Evolutionary conservation across 208 protist species (phyloP), one percentile per base, ranked within the genome.

Genomic region (Trichomonas tenax): DNA sequence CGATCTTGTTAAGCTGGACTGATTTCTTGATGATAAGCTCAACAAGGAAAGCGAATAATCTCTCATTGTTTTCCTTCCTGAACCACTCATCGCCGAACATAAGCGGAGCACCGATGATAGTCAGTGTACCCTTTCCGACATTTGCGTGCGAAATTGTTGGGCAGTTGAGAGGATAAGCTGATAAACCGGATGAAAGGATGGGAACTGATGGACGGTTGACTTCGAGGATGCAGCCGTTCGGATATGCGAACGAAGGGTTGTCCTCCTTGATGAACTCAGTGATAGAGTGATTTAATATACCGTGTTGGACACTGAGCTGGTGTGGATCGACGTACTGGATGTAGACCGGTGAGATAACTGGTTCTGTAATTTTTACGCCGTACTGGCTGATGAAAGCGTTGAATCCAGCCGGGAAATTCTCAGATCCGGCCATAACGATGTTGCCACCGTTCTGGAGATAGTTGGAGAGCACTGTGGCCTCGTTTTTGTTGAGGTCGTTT

Each of bases 81-180:
- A 48, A 41, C 86, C 86, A 93, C 38, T 93, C 86, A 51, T 93
- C 86, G 17, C 26, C n/a, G 46, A 93, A 93, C 86, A 93, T 51
- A 34, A 38, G n/a, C 8, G 44, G 44, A 48, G 86, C 48, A 15
- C 86, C 86, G 44, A 93, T 38, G 46, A 93, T 44, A 2, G 44
- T 51, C 2, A 93, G 34, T 34, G 86, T 51, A 38, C 86, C 86
- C 4, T 23, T 48, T 34, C 44, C 86, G 17, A 93, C 44, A 23
- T 4, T 17, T 58, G 86, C 8, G 44, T 51, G 46, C 38, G 86
- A 48, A 23, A 93, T 51, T 34, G 46, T 58, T 38, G 86, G 86
- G 11, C 44, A 23, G 44, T 93, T 93, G 2, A 93, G 31, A 0
- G 86, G 86, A 93, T 93, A 93, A 51, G 86, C 11, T 34, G 86